phyloP scores from a whole-genome alignment of 108 stramenopile species.

The Conticribra guillardii region DNA sequence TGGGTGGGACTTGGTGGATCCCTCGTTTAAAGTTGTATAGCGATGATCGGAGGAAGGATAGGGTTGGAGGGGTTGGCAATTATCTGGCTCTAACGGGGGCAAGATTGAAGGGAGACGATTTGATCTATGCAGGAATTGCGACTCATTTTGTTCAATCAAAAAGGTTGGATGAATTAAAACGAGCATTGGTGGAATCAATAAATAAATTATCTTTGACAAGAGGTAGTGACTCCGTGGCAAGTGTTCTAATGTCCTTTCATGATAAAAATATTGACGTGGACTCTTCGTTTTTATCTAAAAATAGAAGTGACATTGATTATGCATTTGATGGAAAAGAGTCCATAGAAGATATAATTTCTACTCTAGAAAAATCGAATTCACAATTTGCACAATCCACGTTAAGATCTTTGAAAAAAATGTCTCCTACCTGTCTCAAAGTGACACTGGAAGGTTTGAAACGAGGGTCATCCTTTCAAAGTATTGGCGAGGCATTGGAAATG shows the following conservation, averaged over 20 bases:
- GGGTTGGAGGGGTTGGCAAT: slow-evolving; percentile 73
- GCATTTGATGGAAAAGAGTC: slow-evolving; percentile 56
- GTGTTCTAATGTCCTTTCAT: slow-evolving; percentile 59
- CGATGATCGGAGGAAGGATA: slow-evolving; percentile 7
- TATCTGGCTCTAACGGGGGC: slow-evolving; percentile 94
- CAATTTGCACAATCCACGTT: slow-evolving; percentile 67
- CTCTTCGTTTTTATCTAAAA: slow-evolving; percentile 45
- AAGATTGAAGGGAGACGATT: slow-evolving; percentile 80
- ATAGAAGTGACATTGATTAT: slow-evolving; percentile 57
- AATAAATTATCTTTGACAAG: slow-evolving; percentile 20
- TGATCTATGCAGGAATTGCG: slow-evolving; percentile 90
- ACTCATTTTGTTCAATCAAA: slow-evolving; percentile 93
- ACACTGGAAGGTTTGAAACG: slow-evolving; percentile 81
- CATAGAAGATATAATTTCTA: slow-evolving; percentile 61
- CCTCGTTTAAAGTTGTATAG: slow-evolving; percentile 69
- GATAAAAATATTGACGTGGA: slow-evolving; percentile 62
- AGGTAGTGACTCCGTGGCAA: slow-evolving; percentile 38
- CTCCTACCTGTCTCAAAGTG: slow-evolving; percentile 80
- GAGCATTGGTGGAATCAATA: slow-evolving; percentile 55
- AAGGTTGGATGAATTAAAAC: slow-evolving; percentile 56
- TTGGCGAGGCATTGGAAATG: slow-evolving; percentile 77
- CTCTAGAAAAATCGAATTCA: slow-evolving; percentile 46
- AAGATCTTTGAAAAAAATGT: slow-evolving; percentile 63
- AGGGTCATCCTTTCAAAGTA: slow-evolving; percentile 36
- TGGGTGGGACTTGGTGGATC: slow-evolving; percentile 92